phyloP scores from a whole-genome alignment of 2,329 filamentous ascomycete genomes.

The Gnomoniopsis sp. region DNA sequence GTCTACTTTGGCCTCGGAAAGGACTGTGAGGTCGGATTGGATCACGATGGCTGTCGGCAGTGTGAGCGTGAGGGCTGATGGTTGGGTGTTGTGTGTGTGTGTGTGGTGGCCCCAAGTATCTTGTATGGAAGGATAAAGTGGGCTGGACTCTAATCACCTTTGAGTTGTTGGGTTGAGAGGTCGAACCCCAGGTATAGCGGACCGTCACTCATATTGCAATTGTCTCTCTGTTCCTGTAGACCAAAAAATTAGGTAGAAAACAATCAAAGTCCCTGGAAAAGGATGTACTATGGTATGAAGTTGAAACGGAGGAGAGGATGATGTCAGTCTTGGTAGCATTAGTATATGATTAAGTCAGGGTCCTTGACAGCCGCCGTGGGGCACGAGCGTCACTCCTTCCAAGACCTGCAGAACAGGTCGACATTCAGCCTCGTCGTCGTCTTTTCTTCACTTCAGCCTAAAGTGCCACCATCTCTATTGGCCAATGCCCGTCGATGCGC shows the following conservation, averaged over 20 bases:
- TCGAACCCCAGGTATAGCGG: slow-evolving; percentile 90
- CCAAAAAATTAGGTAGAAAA: not conserved
- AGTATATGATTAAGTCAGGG: not conserved
- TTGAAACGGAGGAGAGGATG: not conserved
- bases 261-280: not conserved
- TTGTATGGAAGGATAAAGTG: not conserved
- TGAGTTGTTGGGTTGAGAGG: slow-evolving; percentile 93
- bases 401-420: slow-evolving; percentile 4
- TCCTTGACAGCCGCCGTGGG: not conserved
- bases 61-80: slow-evolving; percentile 7
- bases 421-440: slow-evolving; percentile 17
- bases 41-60: slow-evolving; percentile 68
- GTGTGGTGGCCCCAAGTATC: slow-evolving; percentile 8
- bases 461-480: not conserved
- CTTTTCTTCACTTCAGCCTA: slow-evolving; percentile 8
- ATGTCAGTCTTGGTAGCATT: not conserved
- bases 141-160: slow-evolving; percentile 54
- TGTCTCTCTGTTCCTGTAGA: not conserved
- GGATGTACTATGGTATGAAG: not conserved
- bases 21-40: slow-evolving; percentile 73
- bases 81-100: not conserved
- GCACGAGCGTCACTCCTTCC: not conserved
- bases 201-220: slow-evolving; percentile 25
- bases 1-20: slow-evolving; percentile 86
- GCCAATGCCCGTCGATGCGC: slow-evolving; percentile 9